These are phyloP conservation scores for Aegle marmelos DNA, from an alignment of 345 rosid genomes.

Conservation along the genomic window DNA sequence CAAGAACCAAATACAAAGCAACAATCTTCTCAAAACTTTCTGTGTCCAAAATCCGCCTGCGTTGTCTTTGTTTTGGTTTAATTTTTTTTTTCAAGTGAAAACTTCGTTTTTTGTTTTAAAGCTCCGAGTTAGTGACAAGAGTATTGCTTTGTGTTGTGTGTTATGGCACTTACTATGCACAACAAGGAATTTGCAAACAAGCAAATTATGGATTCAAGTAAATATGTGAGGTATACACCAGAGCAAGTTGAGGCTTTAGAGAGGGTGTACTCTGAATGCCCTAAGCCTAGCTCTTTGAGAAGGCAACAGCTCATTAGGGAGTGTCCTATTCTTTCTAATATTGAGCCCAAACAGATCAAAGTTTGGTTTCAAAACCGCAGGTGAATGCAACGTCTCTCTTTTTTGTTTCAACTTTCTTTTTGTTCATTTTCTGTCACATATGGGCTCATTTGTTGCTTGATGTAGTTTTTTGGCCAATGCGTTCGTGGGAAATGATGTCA, in stretches of 20 bases:
- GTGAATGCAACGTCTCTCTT: conserved; percentile 15
- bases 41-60: background rate
- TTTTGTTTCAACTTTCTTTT: too few relatives aligned
- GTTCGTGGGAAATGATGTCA: background rate
- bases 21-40: background rate
- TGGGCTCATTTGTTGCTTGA: background rate
- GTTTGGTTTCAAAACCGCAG: conserved; percentile 76
- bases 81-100: background rate
- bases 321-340: conserved; percentile 62
- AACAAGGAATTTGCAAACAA: conserved; percentile 22
- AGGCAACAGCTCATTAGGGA: conserved; percentile 75
- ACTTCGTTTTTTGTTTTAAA: background rate
- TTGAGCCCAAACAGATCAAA: conserved; percentile 71
- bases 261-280: conserved; percentile 73
- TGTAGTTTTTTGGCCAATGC: background rate
- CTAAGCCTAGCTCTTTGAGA: conserved; percentile 72
- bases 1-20: conserved; percentile 21
- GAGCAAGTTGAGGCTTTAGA: conserved; percentile 82
- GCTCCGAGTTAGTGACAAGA: background rate
- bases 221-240: conserved; percentile 73
- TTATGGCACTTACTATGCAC: conserved; percentile 46
- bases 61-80: conserved; percentile 1
- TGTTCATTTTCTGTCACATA: background rate
- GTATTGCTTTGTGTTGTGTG: background rate
- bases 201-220: conserved; percentile 53